phyloP scores from a whole-genome alignment of 768 basidiomycete species.

The Hericium coralloides region DNA sequence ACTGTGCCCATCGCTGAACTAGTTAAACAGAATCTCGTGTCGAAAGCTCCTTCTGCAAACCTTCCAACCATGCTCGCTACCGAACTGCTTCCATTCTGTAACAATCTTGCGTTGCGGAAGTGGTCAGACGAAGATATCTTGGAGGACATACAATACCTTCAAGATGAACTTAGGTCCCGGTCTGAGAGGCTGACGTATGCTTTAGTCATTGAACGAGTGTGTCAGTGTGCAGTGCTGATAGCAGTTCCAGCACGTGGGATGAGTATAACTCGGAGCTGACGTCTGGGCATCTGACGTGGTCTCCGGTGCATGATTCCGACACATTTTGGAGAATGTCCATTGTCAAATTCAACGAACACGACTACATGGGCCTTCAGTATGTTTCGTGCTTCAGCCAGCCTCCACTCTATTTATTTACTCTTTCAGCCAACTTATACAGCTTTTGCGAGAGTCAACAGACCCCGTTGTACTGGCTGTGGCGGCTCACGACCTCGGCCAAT shows the following conservation, averaged over 20 bases:
- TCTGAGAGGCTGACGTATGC: constrained; percentile 88
- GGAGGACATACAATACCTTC: constrained; percentile 84
- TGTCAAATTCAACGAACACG: constrained; percentile 72
- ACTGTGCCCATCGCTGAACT: neutral
- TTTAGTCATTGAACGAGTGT: neutral
- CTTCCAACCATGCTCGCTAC: constrained; percentile 89
- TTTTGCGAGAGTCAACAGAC: constrained; percentile 65
- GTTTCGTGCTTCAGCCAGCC: neutral
- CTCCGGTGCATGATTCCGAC: constrained; percentile 92
- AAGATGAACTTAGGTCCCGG: constrained; percentile 74
- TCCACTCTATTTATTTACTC: neutral
- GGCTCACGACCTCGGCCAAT: constrained; percentile 88
- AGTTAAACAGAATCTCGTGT: constrained; percentile 67
- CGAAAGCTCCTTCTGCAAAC: constrained; percentile 80
- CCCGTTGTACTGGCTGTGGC: constrained; percentile 83
- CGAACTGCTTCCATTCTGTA: constrained; percentile 77
- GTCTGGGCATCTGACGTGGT: constrained; percentile 90
- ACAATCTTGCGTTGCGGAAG: constrained; percentile 76
- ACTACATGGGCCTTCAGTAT: constrained; percentile 79
- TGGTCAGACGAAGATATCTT: constrained; percentile 93
- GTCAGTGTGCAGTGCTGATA: neutral
- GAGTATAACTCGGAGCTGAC: constrained; percentile 89
- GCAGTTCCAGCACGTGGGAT: constrained; percentile 72
- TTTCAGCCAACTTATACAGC: constrained; percentile 59
- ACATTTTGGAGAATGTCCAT: constrained; percentile 99